Base-by-base conservation (phyloP, 441 rosid species). In the Croton setiger region DNA sequence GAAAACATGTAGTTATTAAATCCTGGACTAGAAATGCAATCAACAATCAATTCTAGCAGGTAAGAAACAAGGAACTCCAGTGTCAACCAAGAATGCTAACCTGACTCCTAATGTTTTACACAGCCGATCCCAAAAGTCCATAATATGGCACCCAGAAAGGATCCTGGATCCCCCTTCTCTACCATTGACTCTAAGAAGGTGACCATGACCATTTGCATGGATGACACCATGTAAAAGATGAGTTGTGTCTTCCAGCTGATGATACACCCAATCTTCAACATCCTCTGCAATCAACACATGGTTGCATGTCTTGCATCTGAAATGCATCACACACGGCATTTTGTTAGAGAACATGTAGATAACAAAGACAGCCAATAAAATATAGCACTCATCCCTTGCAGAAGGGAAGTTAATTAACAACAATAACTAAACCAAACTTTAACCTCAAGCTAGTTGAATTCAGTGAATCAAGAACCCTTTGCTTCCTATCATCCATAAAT, bases 101-200 rank as follows among this genome's bases (percentile, higher is more conserved):
- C 94, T 85, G 79, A 83, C 91, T 31, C 75, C 81, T 66, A 88
- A 91, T 49, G 68, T 56, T 47, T 67, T 81, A 71, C 90, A 85
- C 31, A 88, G 70, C 11, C 91, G 84, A 75, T 88, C 91, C 94
- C 91, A 88, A 67, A 88, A 88, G 77, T 81, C 81, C 88, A 88
- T 88, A 35, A 83, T 85, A 66, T 81, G 84, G 64, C 83, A 73
- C 66, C 91, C 94, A 13, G 88, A 83, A 61, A 86, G 88, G 35
- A 85, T 55, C 74, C 76, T 73, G 11, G 94, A 88, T 57, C 91
- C 94, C 62, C 94, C 91, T 79, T 88, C 91, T 68, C 82, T 81
- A 66, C 89, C 91, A 74, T 88, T 88, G 72, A 88, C 86, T 76
- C 91, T 78, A 43, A 86, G 84, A 66, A 88, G 91, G 77, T 88